phyloP scores from a whole-genome alignment of 768 basidiomycete genomes.

The Symmetrospora coprosmae region DNA sequence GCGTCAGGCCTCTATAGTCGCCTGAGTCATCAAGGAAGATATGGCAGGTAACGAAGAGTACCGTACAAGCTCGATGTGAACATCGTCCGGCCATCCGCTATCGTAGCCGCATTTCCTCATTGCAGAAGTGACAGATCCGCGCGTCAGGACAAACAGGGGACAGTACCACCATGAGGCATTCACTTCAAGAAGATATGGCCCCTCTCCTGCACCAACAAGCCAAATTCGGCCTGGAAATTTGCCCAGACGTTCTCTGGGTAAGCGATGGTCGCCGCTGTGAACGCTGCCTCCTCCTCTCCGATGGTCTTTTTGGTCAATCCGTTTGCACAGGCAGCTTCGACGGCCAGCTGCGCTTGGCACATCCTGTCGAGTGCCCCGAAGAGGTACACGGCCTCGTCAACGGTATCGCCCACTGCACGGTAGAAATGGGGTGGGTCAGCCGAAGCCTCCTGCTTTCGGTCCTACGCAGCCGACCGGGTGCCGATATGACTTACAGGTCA shows the following conservation, averaged over 20 bases:
- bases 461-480: not conserved
- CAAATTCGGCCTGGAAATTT: slow-evolving; percentile 23
- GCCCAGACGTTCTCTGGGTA: slow-evolving; percentile 23
- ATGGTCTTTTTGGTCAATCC: slow-evolving; percentile 8
- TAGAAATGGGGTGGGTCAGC: not conserved
- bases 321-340: slow-evolving; percentile 26
- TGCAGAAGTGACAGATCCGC: no score
- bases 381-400: slow-evolving; percentile 26
- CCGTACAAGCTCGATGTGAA: no score
- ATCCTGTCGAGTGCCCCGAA: slow-evolving; percentile 24
- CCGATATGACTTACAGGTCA: slow-evolving; percentile 13
- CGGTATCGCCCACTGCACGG: slow-evolving; percentile 23
- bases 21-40: no score
- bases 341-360: slow-evolving; percentile 26
- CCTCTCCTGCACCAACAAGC: slow-evolving; percentile 20
- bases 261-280: slow-evolving; percentile 28
- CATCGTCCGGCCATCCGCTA: no score
- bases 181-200: slow-evolving; percentile 19
- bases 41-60: no score
- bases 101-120: no score
- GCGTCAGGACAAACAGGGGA: no score
- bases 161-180: no score
- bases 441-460: no score
- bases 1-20: no score
- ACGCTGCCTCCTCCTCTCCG: slow-evolving; percentile 25